Evolutionary conservation across 1,284 basidiomycete species (phyloP).

Genomic region (Hemileccinum hortonii): DNA sequence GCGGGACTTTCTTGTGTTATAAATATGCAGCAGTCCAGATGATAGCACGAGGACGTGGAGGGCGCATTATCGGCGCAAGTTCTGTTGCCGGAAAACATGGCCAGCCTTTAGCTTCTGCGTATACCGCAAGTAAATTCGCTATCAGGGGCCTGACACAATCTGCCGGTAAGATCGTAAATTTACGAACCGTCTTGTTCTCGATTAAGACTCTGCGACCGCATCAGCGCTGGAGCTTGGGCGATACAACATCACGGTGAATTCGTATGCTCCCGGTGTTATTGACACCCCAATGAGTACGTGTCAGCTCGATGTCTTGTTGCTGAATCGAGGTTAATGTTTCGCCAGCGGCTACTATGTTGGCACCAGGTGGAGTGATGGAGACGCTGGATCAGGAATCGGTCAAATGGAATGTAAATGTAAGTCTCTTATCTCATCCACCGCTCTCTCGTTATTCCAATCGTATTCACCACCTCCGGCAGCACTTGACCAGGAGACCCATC

Average conservation of each 20-base stretch:
- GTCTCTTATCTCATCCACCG: background rate
- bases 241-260: conserved; percentile 26
- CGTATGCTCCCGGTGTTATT: conserved; percentile 24
- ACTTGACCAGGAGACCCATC: conserved; percentile 1
- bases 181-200: background rate
- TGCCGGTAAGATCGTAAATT: conserved; percentile 11
- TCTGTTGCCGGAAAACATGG: conserved; percentile 25
- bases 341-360: background rate
- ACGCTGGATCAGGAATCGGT: conserved; percentile 1
- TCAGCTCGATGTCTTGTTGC: background rate
- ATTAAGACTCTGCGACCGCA: background rate
- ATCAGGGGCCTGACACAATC: conserved; percentile 30
- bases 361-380: background rate
- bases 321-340: background rate
- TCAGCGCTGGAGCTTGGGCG: conserved; percentile 33
- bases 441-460: background rate
- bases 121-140: conserved; percentile 33
- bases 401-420: conserved; percentile 1
- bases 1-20: no score
- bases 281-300: conserved; percentile 20
- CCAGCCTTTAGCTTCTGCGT: conserved; percentile 5
- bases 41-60: conserved; percentile 38
- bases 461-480: background rate
- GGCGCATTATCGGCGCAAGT: conserved; percentile 38
- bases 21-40: conserved; percentile 33